phyloP scores from a whole-genome alignment of 345 rosid species.

The Corchorus capsularis region DNA sequence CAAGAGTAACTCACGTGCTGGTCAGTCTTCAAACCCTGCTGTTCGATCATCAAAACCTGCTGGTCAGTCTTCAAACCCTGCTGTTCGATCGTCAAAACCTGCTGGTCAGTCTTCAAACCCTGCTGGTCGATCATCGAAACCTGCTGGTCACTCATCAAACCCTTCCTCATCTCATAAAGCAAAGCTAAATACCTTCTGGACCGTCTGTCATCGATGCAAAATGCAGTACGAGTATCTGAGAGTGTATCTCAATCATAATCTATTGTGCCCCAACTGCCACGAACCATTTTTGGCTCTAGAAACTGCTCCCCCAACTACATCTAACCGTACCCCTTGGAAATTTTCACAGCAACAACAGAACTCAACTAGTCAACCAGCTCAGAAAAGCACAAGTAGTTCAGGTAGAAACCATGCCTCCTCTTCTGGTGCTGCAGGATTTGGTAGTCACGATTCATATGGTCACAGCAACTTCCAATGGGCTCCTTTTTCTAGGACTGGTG shows the following conservation, averaged over 20 bases:
- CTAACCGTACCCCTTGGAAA: slow-evolving; percentile 42
- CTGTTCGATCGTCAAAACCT: slow-evolving; percentile 20
- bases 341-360: slow-evolving; percentile 42
- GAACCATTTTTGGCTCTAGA: slow-evolving; percentile 58
- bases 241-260: slow-evolving; percentile 53
- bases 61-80: slow-evolving; percentile 29
- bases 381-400: slow-evolving; percentile 33
- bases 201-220: slow-evolving; percentile 65
- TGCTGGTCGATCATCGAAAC: slow-evolving; percentile 12
- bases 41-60: slow-evolving; percentile 17
- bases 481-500: slow-evolving; percentile 49
- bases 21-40: slow-evolving; percentile 32
- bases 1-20: slow-evolving; percentile 40
- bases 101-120: slow-evolving; percentile 33
- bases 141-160: slow-evolving; percentile 31
- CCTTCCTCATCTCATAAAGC: slow-evolving; percentile 32
- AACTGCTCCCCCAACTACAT: slow-evolving; percentile 54
- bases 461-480: slow-evolving; percentile 52
- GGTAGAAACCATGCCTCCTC: slow-evolving; percentile 29
- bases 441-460: slow-evolving; percentile 31
- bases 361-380: slow-evolving; percentile 39
- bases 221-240: slow-evolving; percentile 63
- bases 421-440: slow-evolving; percentile 27
- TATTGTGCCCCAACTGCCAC: slow-evolving; percentile 64
- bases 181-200: slow-evolving; percentile 62